Percentiles rank a stretch among this genome's conserved stretches.
Evolutionary conservation across 1,284 basidiomycete species (phyloP).

Genomic region (Cutaneotrichosporon spelunceum): DNA sequence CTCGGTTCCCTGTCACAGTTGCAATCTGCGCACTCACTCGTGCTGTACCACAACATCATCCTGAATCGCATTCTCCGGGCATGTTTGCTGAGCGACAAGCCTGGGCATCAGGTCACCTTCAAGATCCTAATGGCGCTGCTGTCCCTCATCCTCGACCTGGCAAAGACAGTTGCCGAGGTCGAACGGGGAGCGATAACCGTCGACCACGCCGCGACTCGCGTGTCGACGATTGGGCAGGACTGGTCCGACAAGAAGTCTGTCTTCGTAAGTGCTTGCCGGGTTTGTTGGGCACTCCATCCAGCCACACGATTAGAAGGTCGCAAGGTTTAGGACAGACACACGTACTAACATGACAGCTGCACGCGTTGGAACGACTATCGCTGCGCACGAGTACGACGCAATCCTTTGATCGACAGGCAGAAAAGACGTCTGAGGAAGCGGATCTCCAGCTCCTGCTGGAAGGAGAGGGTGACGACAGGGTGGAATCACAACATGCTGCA

Average conservation of each 20-base stretch:
- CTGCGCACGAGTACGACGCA: conserved; percentile 25
- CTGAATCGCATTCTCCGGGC: conserved; percentile 73
- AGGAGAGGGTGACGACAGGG: conserved; percentile 21
- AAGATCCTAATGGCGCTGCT: conserved; percentile 65
- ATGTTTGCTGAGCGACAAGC: conserved; percentile 63
- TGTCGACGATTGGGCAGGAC: conserved; percentile 59
- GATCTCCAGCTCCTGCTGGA: conserved; percentile 34
- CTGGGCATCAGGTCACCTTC: conserved; percentile 62
- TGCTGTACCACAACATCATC: conserved; percentile 64
- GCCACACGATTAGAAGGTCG: neutral
- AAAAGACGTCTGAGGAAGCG: conserved; percentile 11
- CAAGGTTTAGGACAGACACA: neutral
- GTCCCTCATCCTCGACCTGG: conserved; percentile 67
- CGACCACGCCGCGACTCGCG: conserved; percentile 56
- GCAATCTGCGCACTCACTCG: conserved; percentile 68
- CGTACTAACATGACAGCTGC: conserved; percentile 27
- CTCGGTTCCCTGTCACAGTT: conserved; percentile 31
- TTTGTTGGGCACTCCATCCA: neutral
- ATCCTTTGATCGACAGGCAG: conserved; percentile 5
- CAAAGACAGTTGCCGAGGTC: conserved; percentile 64
- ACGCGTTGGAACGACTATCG: conserved; percentile 42
- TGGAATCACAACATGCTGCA: neutral
- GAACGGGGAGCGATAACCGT: conserved; percentile 60
- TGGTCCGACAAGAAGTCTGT: conserved; percentile 60
- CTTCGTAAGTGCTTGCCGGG: conserved; percentile 57